phyloP scores from a whole-genome alignment of 768 basidiomycete genomes.

The Suillus luteus region DNA sequence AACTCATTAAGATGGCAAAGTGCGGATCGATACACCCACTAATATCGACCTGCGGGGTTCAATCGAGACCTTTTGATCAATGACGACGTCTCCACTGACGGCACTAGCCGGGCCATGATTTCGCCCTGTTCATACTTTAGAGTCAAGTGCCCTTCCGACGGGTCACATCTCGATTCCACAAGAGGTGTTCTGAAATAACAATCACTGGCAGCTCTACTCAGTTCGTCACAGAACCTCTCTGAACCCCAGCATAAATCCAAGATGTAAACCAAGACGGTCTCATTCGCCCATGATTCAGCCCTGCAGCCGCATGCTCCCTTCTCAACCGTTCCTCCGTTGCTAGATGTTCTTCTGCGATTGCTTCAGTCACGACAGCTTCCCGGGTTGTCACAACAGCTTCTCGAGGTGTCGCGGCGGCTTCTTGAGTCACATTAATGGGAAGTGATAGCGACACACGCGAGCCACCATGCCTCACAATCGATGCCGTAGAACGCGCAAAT shows the following conservation, averaged over 20 bases:
- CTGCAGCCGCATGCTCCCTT: conserved; percentile 55
- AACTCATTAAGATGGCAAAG: neutral
- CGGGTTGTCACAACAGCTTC: conserved; percentile 56
- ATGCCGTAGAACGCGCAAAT: conserved; percentile 27
- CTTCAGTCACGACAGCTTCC: conserved; percentile 67
- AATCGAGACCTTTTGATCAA: neutral
- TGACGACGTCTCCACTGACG: neutral
- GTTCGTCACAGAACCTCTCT: conserved; percentile 19
- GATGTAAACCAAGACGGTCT: conserved; percentile 56
- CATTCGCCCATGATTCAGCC: conserved; percentile 45
- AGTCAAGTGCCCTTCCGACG: neutral
- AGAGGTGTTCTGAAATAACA: neutral
- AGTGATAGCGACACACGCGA: conserved; percentile 26
- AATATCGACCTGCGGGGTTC: neutral
- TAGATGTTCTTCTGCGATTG: conserved; percentile 68
- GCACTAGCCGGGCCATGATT: neutral
- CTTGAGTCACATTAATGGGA: conserved; percentile 41
- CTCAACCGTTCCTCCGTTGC: conserved; percentile 54
- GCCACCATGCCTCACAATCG: conserved; percentile 16
- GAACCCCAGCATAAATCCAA: conserved; percentile 58
- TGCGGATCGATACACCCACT: neutral
- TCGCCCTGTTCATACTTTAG: neutral
- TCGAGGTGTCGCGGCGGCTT: conserved; percentile 32
- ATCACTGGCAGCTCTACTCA: neutral
- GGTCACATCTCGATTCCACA: neutral